phyloP scores from a whole-genome alignment of 768 basidiomycete genomes.

The Kwoniella dejecticola region DNA sequence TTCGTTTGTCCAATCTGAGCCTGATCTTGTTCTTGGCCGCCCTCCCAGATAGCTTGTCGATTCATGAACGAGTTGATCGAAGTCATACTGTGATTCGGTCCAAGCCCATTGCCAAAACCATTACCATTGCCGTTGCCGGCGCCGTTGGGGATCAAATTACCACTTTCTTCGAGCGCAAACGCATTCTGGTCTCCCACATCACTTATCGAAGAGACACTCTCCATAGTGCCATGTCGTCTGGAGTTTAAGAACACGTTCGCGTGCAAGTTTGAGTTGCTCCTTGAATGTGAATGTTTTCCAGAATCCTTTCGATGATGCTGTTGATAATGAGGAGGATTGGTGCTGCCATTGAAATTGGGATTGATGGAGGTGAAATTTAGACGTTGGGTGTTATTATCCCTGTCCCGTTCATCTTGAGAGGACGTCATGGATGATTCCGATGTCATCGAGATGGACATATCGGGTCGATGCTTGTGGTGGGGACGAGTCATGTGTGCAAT shows the following conservation, averaged over 20 bases:
- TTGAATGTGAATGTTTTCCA: not conserved
- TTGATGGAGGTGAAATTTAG: conserved; percentile 10
- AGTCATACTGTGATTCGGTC: conserved; percentile 4
- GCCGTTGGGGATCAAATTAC: not conserved
- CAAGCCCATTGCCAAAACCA: no score
- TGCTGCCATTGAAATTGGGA: not conserved
- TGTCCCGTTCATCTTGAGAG: conserved; percentile 19
- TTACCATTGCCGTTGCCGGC: no score
- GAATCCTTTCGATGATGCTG: conserved; percentile 8
- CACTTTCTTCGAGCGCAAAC: conserved; percentile 16
- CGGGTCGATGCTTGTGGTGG: conserved; percentile 1
- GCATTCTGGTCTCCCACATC: conserved; percentile 13
- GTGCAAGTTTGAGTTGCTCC: conserved; percentile 6
- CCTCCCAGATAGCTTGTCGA: conserved; percentile 16
- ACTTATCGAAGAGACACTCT: conserved; percentile 13
- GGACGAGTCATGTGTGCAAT: not conserved
- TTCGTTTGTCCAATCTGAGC: not conserved
- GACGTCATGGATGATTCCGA: conserved; percentile 19
- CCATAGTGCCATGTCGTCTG: conserved; percentile 1
- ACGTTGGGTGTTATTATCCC: conserved; percentile 15
- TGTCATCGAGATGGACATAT: conserved; percentile 18
- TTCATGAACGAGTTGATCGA: conserved; percentile 15
- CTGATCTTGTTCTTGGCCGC: not conserved
- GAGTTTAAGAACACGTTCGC: conserved; percentile 1
- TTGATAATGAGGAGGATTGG: not conserved